A percentile compares a stretch with the other conserved stretches of the same genome.
phyloP scores from a whole-genome alignment of 345 rosid genomes.

The Syzygium aromaticum region DNA sequence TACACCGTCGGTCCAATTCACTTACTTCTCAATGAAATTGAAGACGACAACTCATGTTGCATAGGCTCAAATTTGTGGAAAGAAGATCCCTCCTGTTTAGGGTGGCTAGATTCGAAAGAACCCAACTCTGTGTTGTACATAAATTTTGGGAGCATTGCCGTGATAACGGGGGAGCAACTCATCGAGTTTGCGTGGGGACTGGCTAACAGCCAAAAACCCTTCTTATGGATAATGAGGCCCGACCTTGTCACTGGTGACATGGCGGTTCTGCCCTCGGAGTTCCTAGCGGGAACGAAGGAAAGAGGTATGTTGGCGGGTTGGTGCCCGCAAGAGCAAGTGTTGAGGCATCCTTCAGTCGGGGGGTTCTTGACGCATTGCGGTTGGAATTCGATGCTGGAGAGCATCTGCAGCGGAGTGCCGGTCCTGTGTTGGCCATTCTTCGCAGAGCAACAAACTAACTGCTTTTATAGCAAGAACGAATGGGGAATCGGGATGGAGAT shows the following conservation, averaged over 20 bases:
- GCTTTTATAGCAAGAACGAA: constrained; percentile 12
- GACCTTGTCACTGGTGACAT: constrained; percentile 2
- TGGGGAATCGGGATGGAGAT: constrained; percentile 44
- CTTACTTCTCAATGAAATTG: not conserved
- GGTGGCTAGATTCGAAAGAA: constrained; percentile 8
- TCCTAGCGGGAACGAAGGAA: not conserved
- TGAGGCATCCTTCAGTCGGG: constrained; percentile 7
- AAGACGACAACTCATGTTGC: not conserved
- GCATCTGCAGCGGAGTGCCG: constrained; percentile 12
- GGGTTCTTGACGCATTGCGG: constrained; percentile 12
- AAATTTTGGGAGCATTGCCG: constrained; percentile 15
- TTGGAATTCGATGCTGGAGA: constrained; percentile 20
- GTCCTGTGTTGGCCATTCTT: constrained; percentile 21
- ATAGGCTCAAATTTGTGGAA: constrained; percentile 12
- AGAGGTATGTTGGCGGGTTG: constrained; percentile 9
- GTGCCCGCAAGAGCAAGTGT: constrained; percentile 15
- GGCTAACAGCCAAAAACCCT: constrained; percentile 8
- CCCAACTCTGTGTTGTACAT: constrained; percentile 13
- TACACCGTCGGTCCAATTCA: constrained; percentile 14
- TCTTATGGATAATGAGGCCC: constrained; percentile 14
- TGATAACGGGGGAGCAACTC: constrained; percentile 6
- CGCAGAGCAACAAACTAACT: constrained; percentile 16
- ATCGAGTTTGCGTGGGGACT: constrained; percentile 18
- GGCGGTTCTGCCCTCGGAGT: constrained; percentile 4
- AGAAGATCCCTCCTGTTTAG: constrained; percentile 9